Base-by-base conservation (phyloP, 306 rosid species). In the Cucurbita pepo region DNA sequence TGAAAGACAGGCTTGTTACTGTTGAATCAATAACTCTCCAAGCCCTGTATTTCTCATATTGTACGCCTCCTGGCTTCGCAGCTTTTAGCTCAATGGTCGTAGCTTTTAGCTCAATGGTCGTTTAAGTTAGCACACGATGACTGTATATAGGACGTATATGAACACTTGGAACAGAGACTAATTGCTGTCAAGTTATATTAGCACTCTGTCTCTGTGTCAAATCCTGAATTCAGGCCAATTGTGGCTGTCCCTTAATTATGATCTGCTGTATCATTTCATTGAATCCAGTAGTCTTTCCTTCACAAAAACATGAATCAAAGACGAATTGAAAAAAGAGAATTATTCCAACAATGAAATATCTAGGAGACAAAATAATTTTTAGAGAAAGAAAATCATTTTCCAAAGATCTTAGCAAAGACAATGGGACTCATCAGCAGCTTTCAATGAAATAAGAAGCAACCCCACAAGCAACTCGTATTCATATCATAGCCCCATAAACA, bases 331-430 rank as follows among this genome's bases (percentile, higher is more conserved):
- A 0, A 18, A 40, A n/a, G 10, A 8, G 13, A 22, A 14, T 15
- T 43, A 67, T 16, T 69, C 22, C 16, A 69, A 45, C 43, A 69
- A 3, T 16, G 34, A 69, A 48, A 69, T 69, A 69, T 69, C 47
- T 47, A 7, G 19, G 53, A 54, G 30, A 72, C 81, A 22, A n/a
- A 30, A 69, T 69, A 50, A 50, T 51, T 51, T 30, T 48, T 0
- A 50, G 43, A 70, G 85, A 83, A 4, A 77, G 62, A 69, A 77
- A 80, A 76, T 79, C 47, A 30, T 38, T 69, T 50, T 69, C 74
- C 74, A 69, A 69, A 69, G 74, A 69, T 69, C 45, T 69, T 8
- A 69, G 22, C 56, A 22, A 21, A 67, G 59, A 16, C 25, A 69
- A 51, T 34, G 59, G 74, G 9, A 50, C 47, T 50, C 15, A 30